phyloP scores from a whole-genome alignment of 176 grass and related monocot genomes.

The Raddia distichophylla region DNA sequence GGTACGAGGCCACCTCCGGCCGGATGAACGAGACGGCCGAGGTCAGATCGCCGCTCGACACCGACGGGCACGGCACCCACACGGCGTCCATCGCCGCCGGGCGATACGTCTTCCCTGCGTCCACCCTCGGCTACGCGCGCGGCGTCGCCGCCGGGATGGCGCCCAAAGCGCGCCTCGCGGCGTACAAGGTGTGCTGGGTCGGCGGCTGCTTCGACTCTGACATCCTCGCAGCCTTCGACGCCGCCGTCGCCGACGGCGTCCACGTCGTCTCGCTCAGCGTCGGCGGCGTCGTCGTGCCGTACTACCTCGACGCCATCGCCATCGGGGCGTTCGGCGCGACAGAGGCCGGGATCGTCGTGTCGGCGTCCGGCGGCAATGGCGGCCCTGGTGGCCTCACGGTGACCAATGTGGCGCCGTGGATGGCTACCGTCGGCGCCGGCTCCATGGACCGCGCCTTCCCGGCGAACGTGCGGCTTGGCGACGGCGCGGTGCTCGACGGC shows the following conservation, averaged over 20 bases:
- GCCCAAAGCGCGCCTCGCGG: constrained; percentile 86
- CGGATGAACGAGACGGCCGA: constrained; percentile 87
- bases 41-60: constrained; percentile 77
- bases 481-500: constrained; percentile 70
- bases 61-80: constrained; percentile 86
- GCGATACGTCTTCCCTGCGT: constrained; percentile 92
- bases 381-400: constrained; percentile 81
- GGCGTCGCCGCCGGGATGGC: constrained; percentile 93
- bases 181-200: constrained; percentile 93
- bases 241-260: constrained; percentile 79
- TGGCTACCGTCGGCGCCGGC: constrained; percentile 82
- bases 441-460: constrained; percentile 97
- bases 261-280: constrained; percentile 87
- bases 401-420: constrained; percentile 93
- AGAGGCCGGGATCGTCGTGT: constrained; percentile 87
- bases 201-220: constrained; percentile 94
- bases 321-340: constrained; percentile 84
- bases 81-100: constrained; percentile 89
- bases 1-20: constrained; percentile 85
- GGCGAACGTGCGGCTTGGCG: constrained; percentile 72
- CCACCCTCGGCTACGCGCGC: constrained; percentile 85
- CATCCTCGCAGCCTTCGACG: constrained; percentile 93
- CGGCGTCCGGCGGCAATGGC: constrained; percentile 85
- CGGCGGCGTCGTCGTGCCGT: constrained; percentile 85
- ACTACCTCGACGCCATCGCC: constrained; percentile 90